Percentiles rank a stretch among this genome's conserved stretches.
These are phyloP conservation scores for Tulasnella sp. DNA, from an alignment of 768 basidiomycete genomes.

Conservation along the genomic window DNA sequence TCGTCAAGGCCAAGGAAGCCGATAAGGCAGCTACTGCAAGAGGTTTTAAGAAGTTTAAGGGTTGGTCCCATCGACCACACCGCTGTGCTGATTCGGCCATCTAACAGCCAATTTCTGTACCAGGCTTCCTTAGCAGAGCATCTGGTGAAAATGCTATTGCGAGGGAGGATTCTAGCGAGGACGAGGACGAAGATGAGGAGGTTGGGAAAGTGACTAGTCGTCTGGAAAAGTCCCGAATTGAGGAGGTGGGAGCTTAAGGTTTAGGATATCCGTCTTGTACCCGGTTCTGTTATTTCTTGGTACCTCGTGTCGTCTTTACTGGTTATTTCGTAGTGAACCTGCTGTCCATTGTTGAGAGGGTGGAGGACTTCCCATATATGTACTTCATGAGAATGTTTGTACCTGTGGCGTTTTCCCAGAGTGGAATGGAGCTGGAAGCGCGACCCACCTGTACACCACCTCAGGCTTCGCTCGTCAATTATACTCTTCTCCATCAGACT, in stretches of 20 bases:
- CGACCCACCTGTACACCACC: not conserved
- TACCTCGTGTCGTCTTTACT: not conserved
- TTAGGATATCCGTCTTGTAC: not conserved
- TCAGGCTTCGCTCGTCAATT: not conserved
- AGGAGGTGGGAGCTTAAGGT: not conserved
- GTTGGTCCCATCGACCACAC: too few species aligned
- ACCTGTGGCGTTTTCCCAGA: not conserved
- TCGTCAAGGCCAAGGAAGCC: constrained; percentile 43
- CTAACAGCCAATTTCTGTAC: too few species aligned
- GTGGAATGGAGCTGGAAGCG: not conserved
- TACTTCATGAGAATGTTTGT: not conserved
- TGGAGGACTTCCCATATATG: not conserved
- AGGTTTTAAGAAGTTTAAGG: constrained; percentile 64
- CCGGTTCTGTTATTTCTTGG: not conserved
- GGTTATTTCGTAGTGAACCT: not conserved
- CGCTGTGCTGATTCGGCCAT: too few species aligned
- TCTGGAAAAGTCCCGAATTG: constrained; percentile 8
- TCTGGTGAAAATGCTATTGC: not conserved
- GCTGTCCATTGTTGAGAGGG: not conserved
- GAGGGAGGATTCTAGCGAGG: not conserved
- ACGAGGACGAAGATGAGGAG: not conserved
- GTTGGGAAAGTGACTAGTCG: not conserved
- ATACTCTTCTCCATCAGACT: not conserved
- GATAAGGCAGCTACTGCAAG: constrained; percentile 58
- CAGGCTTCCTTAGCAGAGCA: constrained; percentile 6